Evolutionary conservation across 1,284 basidiomycete genomes (phyloP), one percentile per base, ranked within the genome.

Genomic region (Nidula niveotomentosa): DNA sequence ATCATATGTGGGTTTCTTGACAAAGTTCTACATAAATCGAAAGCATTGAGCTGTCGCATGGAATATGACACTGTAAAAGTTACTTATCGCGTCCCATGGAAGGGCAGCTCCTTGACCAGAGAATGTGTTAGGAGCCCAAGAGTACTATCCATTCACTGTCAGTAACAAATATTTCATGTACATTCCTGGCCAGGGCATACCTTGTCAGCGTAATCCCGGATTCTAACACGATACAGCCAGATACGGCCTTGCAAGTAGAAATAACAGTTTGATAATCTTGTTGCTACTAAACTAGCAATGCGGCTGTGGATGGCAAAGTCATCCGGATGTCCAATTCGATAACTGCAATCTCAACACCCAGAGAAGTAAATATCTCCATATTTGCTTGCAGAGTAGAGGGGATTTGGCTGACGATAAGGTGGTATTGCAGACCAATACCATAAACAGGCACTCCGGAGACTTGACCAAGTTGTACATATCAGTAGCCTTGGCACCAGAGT

Each of bases 271-370:
- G 66, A 58, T 85, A 86, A 64, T 86, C 83, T 47, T 67, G 69
- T 65, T 78, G 68, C 62, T 86, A 83, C 60, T 85, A 80, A 13
- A 66, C 73, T 52, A 81, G 69, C 15, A 76, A 65, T 7, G 72
- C 77, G 9, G 68, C 61, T 7, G 78, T 81, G 15, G 70, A 72
- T 9, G 82, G 83, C 9, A 83, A 68, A 9, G 75, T 76, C 78
- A 83, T 83, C 47, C 81, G 75, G 59, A 85, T 79, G 62, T 86
- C 83, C 49, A 86, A 72, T 63, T 84, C 83, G 7, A 83, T 85
- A 55, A 85, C 75, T 13, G 82, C 81, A 17, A 86, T 75, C 57
- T 85, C 82, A 41, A 85, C 67, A 13, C 83, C 84, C 18, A 82
- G 74, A 18, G 75, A 76, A 33, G 75, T 70, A 60, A 85, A 81